phyloP scores from a whole-genome alignment of 345 rosid genomes.

The Angophora floribunda region DNA sequence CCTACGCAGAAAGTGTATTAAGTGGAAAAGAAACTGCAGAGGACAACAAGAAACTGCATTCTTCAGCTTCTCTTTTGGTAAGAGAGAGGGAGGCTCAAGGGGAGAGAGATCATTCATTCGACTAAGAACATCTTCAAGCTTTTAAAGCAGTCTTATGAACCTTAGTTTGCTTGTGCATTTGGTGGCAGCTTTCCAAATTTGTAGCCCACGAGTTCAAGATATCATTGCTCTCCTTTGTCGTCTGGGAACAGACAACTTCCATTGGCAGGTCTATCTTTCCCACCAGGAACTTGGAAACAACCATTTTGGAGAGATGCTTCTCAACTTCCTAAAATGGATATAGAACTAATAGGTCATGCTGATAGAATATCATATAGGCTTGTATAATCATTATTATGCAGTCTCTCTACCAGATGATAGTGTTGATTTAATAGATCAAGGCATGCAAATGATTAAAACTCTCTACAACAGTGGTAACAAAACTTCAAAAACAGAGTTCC shows the following conservation, averaged over 20 bases:
- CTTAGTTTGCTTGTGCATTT: constrained; percentile 23
- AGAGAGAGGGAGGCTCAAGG: no score
- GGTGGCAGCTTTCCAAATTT: constrained; percentile 93
- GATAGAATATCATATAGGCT: background rate
- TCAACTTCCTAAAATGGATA: constrained; percentile 63
- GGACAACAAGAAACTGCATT: no score
- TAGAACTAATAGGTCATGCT: background rate
- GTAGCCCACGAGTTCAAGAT: constrained; percentile 78
- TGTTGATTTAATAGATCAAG: background rate
- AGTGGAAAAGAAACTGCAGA: no score
- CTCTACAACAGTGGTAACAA: no score
- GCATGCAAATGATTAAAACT: no score
- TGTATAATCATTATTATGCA: background rate
- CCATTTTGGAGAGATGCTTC: constrained; percentile 96
- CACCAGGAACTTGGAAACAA: constrained; percentile 76
- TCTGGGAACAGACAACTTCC: constrained; percentile 69
- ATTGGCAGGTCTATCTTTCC: constrained; percentile 86
- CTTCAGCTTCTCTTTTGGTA: no score
- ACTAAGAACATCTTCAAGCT: no score
- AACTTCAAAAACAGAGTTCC: no score
- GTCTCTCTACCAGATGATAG: background rate
- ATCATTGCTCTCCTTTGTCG: constrained; percentile 72
- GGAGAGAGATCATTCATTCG: no score
- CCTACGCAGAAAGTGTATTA: no score
- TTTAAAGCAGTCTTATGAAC: no score